Evolutionary conservation across 2,329 filamentous ascomycete species (phyloP), one percentile per base, ranked within the genome.

Genomic region (Sordariomycetes sp.): DNA sequence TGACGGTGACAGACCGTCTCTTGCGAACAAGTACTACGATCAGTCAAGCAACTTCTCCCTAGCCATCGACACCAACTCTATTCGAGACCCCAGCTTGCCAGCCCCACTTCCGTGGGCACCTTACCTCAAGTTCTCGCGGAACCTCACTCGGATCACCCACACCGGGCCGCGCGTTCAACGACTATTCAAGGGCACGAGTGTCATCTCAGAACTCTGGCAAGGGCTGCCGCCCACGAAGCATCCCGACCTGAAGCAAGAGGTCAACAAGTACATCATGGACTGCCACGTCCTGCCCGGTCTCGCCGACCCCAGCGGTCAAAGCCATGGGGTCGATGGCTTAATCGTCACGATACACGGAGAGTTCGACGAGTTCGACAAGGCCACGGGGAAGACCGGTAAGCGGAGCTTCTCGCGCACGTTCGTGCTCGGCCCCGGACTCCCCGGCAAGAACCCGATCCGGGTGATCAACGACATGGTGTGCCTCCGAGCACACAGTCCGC

Each of bases 351-450:
- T 92, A n/a, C 87, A 94, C 64, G 88, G 90, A 61, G 87, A 92
- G 64, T 95, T 90, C 60, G 84, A 92, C 54, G 90, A 96, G 66
- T 74, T 85, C 20, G 81, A 87, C 62, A 68, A 72, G 3, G 69
- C 70, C 17, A 78, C 76, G 24, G 74, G 77, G 53, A 76, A 79
- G 52, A 79, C 78, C 51, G 76, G 82, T 42, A 81, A 84, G 63
- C 84, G 90, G 60, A 90, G 86, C 67, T 95, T 95, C 69, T 89
- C 90, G 57, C 84, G 90, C 55, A 87, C 82, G 0, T 90, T 95
- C 66, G 74, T 91, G 48, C 76, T 95, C 20, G 89, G 89, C 0
- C 89, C 90, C 1, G 89, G 87, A 35, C 78, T 77, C 36, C 81
- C 82, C 0, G 77, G 82, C 5, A 74, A 77, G 52, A 81, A 82